Evolutionary conservation across 306 rosid genomes (phyloP), one percentile per base, ranked within the genome.

Genomic region (Canavalia ensiformis): DNA sequence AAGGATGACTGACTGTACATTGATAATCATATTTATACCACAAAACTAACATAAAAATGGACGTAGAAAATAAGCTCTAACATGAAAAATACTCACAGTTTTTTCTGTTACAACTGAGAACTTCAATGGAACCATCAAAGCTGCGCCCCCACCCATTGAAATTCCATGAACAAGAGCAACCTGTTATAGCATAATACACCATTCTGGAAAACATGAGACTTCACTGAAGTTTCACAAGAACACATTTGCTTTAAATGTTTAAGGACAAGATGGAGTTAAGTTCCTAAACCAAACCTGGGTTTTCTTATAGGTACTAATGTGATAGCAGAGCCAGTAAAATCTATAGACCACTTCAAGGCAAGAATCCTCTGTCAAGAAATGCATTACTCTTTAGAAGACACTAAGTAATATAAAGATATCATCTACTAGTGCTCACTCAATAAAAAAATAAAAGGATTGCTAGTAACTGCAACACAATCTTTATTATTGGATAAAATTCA

Each of bases 91-190:
- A 83, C 98, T 60, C 86, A 95, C 97, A 35, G 99, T 89, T 87
- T 91, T 95, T 72, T 95, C 98, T 1, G 98, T 91, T 70, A 93
- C 97, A 64, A 90, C 96, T 8, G 99, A 93, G 80, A 95, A 95
- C 75, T 86, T 93, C 97, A 93, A 56, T 9, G 97, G 98, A 58
- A 82, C 94, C 98, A 95, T 91, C 55, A 95, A 84, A 57, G 99
- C 88, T 79, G 97, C 94, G 25, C 99, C 99, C 85, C 98, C 99
- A 37, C 99, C 99, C 97, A 95, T 91, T 81, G 98, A 88, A 85
- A 95, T 90, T 85, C 99, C 99, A 74, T 93, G 75, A 55, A 89
- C 98, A 74, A 93, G 93, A 50, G 95, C 89, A 85, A 95, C 99
- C 98, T 95, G 80, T 79, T 45, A 67, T 77, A 82, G 59, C 63